These are phyloP conservation scores for Leccinum fuscescens DNA, from an alignment of 1,284 basidiomycete species.

Conservation along the genomic window DNA sequence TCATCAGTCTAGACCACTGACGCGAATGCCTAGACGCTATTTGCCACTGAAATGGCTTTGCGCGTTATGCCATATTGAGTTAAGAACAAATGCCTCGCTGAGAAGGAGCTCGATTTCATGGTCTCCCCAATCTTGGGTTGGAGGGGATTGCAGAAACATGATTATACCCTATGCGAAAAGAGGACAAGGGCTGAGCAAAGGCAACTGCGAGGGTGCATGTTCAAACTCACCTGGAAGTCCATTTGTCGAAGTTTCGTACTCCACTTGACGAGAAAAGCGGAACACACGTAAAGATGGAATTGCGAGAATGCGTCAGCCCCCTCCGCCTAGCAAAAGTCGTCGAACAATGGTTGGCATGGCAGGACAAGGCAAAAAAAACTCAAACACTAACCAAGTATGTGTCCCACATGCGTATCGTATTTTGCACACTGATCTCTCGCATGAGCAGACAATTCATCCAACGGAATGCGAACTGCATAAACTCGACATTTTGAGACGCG, in stretches of 20 bases:
- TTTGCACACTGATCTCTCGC: constrained; percentile 92
- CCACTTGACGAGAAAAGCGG: constrained; percentile 91
- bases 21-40: constrained; percentile 13
- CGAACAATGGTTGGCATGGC: not conserved
- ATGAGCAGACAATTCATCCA: constrained; percentile 99
- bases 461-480: constrained; percentile 97
- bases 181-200: constrained; percentile 7
- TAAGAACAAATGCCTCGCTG: constrained; percentile 94
- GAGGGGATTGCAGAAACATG: constrained; percentile 96
- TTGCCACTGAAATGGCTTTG: constrained; percentile 80
- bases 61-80: constrained; percentile 91
- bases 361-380: not conserved
- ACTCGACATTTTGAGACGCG: constrained; percentile 88
- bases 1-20: not conserved
- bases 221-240: constrained; percentile 84
- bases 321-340: constrained; percentile 66
- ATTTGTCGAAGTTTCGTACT: constrained; percentile 86
- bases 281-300: constrained; percentile 95
- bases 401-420: constrained; percentile 98
- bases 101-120: constrained; percentile 94
- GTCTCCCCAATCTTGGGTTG: constrained; percentile 94
- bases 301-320: constrained; percentile 94
- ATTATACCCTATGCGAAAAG: constrained; percentile 78
- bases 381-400: constrained; percentile 81
- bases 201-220: not conserved